Percentiles rank a stretch among this genome's conserved stretches.
Evolutionary conservation across 352 stramenopile species (phyloP).

Genomic region (Phytophthora sp.): DNA sequence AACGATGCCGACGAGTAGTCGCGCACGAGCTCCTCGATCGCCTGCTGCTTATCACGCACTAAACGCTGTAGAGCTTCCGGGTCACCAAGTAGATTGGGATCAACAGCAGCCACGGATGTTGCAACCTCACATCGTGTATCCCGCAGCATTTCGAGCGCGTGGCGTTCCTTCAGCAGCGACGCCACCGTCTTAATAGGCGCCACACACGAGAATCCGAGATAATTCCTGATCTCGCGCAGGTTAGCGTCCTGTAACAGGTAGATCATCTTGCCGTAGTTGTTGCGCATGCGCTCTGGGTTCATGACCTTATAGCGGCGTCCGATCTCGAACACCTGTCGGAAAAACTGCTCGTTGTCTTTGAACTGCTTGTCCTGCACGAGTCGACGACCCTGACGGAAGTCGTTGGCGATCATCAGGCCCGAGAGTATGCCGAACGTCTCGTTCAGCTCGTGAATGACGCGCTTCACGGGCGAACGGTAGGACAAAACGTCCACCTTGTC

Average conservation of each 20-base stretch:
- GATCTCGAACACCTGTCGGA: constrained; percentile 89
- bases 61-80: constrained; percentile 33
- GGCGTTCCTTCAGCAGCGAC: constrained; percentile 70
- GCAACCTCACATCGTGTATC: constrained; percentile 75
- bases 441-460: constrained; percentile 74
- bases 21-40: constrained; percentile 45
- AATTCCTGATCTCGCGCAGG: constrained; percentile 68
- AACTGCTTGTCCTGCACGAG: constrained; percentile 69
- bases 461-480: constrained; percentile 72
- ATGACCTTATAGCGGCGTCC: constrained; percentile 95
- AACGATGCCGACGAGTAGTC: constrained; percentile 57
- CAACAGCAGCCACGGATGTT: constrained; percentile 49
- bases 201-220: constrained; percentile 82
- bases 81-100: constrained; percentile 19
- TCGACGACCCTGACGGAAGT: constrained; percentile 67
- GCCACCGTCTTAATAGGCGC: constrained; percentile 75
- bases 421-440: constrained; percentile 72
- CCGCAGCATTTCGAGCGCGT: constrained; percentile 70
- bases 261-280: constrained; percentile 95
- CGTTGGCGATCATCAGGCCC: constrained; percentile 60
- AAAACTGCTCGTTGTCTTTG: constrained; percentile 81
- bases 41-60: constrained; percentile 36
- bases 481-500: constrained; percentile 92
- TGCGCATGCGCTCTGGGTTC: constrained; percentile 91
- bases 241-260: constrained; percentile 94